Evolutionary conservation across 2,329 filamentous ascomycete genomes (phyloP).

Genomic region (Epichloe baconii): DNA sequence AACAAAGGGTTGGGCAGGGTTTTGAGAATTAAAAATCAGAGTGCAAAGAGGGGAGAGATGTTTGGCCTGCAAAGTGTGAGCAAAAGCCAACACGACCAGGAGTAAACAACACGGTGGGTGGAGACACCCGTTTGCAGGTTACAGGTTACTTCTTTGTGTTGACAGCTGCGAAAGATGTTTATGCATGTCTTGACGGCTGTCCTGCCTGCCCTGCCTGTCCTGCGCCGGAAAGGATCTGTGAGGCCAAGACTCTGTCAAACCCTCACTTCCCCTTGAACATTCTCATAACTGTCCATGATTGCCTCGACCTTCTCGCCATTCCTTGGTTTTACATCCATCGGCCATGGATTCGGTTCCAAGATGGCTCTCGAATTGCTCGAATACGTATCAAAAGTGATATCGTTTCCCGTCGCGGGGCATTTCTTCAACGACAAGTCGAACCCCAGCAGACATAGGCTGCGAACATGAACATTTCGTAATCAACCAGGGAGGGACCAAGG

Average conservation of each 20-base stretch:
- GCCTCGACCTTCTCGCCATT: conserved; percentile 21
- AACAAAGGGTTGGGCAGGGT: background rate
- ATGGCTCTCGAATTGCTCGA: conserved; percentile 40
- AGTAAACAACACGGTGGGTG: too few species aligned
- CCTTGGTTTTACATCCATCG: conserved; percentile 30
- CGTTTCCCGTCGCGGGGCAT: conserved; percentile 28
- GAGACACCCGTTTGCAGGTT: too few species aligned
- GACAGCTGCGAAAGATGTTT: too few species aligned
- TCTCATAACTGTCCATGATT: conserved; percentile 24
- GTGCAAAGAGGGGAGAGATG: too few species aligned
- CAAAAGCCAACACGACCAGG: too few species aligned
- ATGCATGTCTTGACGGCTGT: too few species aligned
- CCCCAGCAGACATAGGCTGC: conserved; percentile 34
- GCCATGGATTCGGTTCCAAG: conserved; percentile 34
- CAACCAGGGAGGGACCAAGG: conserved; percentile 14
- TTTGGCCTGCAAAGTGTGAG: too few species aligned
- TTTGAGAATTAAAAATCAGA: too few species aligned
- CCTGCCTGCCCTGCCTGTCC: too few species aligned
- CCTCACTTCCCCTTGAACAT: background rate
- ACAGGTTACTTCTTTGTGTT: too few species aligned
- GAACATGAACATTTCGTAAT: conserved; percentile 42
- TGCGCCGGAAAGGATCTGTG: too few species aligned
- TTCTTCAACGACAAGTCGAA: conserved; percentile 26
- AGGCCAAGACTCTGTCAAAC: background rate
- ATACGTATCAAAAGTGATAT: conserved; percentile 32